Evolutionary conservation across 2,329 filamentous ascomycete species (phyloP).

Genomic region (Lasiodiplodia hormozganensis): DNA sequence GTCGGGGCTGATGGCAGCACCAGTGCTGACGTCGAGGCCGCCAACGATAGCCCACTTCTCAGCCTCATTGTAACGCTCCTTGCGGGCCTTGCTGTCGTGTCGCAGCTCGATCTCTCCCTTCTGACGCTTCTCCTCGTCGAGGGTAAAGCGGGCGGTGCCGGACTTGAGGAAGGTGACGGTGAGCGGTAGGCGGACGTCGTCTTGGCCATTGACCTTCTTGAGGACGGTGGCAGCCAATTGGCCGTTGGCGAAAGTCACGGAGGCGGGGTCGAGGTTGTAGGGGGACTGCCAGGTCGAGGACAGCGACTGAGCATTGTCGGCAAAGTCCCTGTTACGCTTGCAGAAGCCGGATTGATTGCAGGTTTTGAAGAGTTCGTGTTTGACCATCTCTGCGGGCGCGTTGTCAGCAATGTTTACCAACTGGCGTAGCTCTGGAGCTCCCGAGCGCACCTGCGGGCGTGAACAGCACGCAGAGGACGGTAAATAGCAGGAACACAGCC

Average conservation of each 20-base stretch:
- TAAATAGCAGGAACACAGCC: slow-evolving; percentile 49
- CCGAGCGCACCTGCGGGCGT: slow-evolving; percentile 44
- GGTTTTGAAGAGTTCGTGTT: slow-evolving; percentile 97
- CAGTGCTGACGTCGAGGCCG: slow-evolving; percentile 74
- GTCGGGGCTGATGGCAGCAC: slow-evolving; percentile 71
- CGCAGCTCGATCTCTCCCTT: slow-evolving; percentile 89
- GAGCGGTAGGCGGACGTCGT: slow-evolving; percentile 79
- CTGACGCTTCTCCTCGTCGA: slow-evolving; percentile 90
- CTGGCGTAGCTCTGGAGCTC: slow-evolving; percentile 22
- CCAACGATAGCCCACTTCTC: slow-evolving; percentile 87
- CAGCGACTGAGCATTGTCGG: slow-evolving; percentile 73
- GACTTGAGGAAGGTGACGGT: slow-evolving; percentile 89
- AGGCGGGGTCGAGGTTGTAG: slow-evolving; percentile 76
- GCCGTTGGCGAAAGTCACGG: slow-evolving; percentile 78
- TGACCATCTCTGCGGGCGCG: slow-evolving; percentile 62
- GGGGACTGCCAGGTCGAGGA: slow-evolving; percentile 78
- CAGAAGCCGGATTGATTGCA: slow-evolving; percentile 97
- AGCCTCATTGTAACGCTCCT: slow-evolving; percentile 94
- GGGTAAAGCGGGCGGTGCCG: slow-evolving; percentile 81
- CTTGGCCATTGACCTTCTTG: slow-evolving; percentile 74
- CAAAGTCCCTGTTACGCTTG: slow-evolving; percentile 89
- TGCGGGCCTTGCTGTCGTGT: slow-evolving; percentile 81
- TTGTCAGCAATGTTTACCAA: not conserved
- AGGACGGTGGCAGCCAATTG: slow-evolving; percentile 80
- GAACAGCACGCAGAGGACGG: slow-evolving; percentile 44